Evolutionary conservation across 306 rosid species (phyloP).

Genomic region (Cucurbita moschata): DNA sequence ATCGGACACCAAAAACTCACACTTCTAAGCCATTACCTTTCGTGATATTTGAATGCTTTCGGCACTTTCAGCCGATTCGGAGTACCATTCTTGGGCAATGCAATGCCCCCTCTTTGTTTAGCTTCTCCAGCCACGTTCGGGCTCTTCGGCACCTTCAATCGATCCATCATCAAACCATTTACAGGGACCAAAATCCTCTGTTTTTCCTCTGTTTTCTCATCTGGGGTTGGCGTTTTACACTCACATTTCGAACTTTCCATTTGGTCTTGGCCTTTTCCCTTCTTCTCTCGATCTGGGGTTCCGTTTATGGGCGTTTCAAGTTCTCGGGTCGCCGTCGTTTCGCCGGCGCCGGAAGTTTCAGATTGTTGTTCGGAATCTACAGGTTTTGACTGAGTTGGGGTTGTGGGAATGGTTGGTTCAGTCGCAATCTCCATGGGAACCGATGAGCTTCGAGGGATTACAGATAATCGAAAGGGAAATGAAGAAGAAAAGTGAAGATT

Average conservation of each 20-base stretch:
- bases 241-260: neutral
- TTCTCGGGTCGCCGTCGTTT: neutral
- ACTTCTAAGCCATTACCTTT: conserved; percentile 34
- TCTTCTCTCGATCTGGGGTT: neutral
- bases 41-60: conserved; percentile 59
- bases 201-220: neutral
- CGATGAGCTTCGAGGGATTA: neutral
- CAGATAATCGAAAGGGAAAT: neutral
- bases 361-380: conserved; percentile 11
- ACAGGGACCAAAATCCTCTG: neutral
- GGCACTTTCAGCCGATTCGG: conserved; percentile 70
- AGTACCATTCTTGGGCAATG: conserved; percentile 36
- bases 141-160: neutral
- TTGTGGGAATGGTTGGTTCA: neutral
- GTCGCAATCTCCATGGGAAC: conserved; percentile 29
- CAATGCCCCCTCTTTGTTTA: conserved; percentile 17
- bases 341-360: neutral
- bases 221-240: neutral
- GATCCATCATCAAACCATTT: neutral
- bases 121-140: neutral
- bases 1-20: neutral
- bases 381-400: neutral
- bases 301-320: neutral
- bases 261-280: neutral
- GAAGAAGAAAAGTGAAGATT: neutral